A percentile compares a stretch with the other conserved stretches of the same genome.
These are phyloP conservation scores for Glaciozyma antarctica DNA, from an alignment of 768 basidiomycete genomes.

Conservation along the genomic window DNA sequence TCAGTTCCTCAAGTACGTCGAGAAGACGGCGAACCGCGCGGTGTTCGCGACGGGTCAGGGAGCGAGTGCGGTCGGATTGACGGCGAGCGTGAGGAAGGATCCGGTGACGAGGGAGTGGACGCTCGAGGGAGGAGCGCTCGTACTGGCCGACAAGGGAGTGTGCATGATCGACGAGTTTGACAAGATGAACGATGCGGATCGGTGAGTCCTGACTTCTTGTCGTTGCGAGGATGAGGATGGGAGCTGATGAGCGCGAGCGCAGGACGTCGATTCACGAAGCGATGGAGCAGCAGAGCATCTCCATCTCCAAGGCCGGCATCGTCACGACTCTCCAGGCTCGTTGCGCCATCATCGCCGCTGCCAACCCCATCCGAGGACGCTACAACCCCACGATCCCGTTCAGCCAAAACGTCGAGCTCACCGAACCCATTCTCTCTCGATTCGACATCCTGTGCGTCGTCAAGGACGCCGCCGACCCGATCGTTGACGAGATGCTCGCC, in stretches of 20 bases:
- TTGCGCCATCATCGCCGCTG: conserved; percentile 94
- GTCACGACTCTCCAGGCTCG: conserved; percentile 96
- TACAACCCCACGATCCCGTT: conserved; percentile 99
- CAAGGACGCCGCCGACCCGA: conserved; percentile 93
- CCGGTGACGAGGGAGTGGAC: conserved; percentile 46
- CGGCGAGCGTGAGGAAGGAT: conserved; percentile 97
- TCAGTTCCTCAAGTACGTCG: conserved; percentile 96
- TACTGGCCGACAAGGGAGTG: conserved; percentile 95
- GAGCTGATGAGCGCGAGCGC: not conserved
- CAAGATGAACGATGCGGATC: conserved; percentile 98
- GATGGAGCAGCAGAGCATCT: conserved; percentile 99
- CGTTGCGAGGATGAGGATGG: not conserved
- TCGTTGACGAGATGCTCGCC: conserved; percentile 90
- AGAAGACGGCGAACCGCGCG: conserved; percentile 95
- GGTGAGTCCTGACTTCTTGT: conserved; percentile 37
- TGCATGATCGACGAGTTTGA: conserved; percentile 99
- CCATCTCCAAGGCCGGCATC: conserved; percentile 97
- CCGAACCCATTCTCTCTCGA: conserved; percentile 93
- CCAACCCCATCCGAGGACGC: conserved; percentile 91
- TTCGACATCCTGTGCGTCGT: conserved; percentile 98
- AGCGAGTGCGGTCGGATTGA: conserved; percentile 94
- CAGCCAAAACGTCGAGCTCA: conserved; percentile 95
- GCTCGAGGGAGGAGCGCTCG: conserved; percentile 91
- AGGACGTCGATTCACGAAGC: conserved; percentile 77
- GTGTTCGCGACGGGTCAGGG: conserved; percentile 99